Base-by-base conservation (phyloP, 495 filamentous ascomycete species). In the Aspergillus bridgeri region DNA sequence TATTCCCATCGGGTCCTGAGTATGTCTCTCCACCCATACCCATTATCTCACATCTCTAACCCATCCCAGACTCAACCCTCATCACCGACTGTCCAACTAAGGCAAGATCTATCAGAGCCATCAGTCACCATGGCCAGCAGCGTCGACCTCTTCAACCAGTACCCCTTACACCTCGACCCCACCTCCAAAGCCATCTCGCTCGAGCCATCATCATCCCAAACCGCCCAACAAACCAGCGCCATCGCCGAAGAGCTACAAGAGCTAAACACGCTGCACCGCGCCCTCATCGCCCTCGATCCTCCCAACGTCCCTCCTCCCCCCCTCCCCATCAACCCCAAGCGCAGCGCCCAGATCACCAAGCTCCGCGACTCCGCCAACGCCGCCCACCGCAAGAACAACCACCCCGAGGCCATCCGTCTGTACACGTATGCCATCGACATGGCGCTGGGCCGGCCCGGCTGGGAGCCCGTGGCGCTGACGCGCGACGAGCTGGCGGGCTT, bases 391-490 rank as follows among this genome's bases (percentile, higher is more conserved):
- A 92, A 93, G 70, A 77, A 79, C 63, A 80, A 82, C 60, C 79
- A 90, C 76, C 69, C 70, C 58, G 89, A 94, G 23, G 94, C 95
- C 15, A 77, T 91, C 53, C 85, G 85, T 46, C 80, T 91, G 55
- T 98, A 98, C 79, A 83, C 80, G 0, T 82, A 89, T 45, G 93
- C 87, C 1, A 83, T 98, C 57, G 83, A 92, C 48, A 96, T 97
- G 92, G 94, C 90, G 3, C 69, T 91, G 17, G 79, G 79, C 2
- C 80, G 94, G 3, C 93, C 94, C 2, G 70, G 76, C 2, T 98
- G 94, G 94, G 95, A 98, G 67, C 92, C 93, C 0, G 75, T 81
- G 3, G 81, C 83, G 7, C 76, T 97, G 3, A 87, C 92, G 51
- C 76, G 91, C 24, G 94, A 98, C 60, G 94, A 98, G 72, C 74